These are phyloP conservation scores for Microbotryomycetes sp. DNA, from an alignment of 1,284 basidiomycete genomes.

Conservation along the genomic window DNA sequence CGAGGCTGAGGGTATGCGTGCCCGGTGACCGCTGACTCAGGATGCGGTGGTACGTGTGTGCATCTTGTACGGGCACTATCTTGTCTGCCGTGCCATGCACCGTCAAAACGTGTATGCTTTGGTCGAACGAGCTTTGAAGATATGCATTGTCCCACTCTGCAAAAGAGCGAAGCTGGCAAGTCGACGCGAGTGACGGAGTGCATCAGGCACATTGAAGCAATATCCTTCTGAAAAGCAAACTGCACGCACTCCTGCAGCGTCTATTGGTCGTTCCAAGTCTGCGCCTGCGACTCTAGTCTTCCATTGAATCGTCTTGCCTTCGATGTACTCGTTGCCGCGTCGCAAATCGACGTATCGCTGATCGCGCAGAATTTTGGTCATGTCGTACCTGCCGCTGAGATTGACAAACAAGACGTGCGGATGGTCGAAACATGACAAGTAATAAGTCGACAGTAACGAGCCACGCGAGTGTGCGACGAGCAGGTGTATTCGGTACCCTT, in stretches of 20 bases:
- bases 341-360: not conserved
- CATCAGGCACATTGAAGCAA: no score
- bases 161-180: not conserved
- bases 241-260: not conserved
- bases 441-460: not conserved
- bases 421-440: not conserved
- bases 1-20: not conserved
- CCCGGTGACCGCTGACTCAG: not conserved
- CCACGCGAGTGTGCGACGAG: conserved; percentile 1
- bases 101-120: conserved; percentile 1
- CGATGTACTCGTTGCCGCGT: not conserved
- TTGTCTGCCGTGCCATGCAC: conserved; percentile 2
- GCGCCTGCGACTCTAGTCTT: not conserved
- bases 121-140: not conserved
- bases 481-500: not conserved
- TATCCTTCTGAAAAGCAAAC: no score
- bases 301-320: not conserved
- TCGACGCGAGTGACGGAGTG: no score
- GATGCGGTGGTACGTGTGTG: not conserved
- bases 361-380: not conserved
- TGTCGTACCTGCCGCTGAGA: not conserved
- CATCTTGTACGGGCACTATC: not conserved
- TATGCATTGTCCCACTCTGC: conserved; percentile 8
- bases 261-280: not conserved
- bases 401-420: conserved; percentile 1